A percentile compares a stretch with the other conserved stretches of the same genome.
Conservation (phyloP, 768 basidiomycete genomes). For the Scleroderma bovista region DNA sequence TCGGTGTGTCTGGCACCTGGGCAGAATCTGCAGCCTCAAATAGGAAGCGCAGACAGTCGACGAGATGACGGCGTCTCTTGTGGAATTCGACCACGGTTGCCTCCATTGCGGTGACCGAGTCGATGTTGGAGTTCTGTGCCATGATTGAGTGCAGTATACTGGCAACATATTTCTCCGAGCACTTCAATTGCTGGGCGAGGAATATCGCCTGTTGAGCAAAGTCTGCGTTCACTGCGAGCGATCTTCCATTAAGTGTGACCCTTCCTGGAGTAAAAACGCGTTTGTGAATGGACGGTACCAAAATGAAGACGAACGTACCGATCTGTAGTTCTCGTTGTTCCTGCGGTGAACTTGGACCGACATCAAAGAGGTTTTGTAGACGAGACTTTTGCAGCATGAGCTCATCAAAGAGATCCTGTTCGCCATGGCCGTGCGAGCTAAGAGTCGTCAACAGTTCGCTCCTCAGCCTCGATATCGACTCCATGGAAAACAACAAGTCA, state of each 20-base stretch:
- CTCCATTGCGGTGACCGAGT: slow-evolving; percentile 54
- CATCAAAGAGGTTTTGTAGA: slow-evolving; percentile 59
- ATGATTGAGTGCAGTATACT: slow-evolving; percentile 61
- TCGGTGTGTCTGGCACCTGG: slow-evolving; percentile 37
- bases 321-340: slow-evolving; percentile 72
- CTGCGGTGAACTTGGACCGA: slow-evolving; percentile 52
- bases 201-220: slow-evolving; percentile 75
- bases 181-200: slow-evolving; percentile 73
- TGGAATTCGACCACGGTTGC: slow-evolving; percentile 64
- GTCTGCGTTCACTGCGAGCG: slow-evolving; percentile 71
- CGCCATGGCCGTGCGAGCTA: slow-evolving; percentile 44
- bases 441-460: slow-evolving; percentile 46
- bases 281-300: not conserved
- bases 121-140: slow-evolving; percentile 58
- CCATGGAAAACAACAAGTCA: slow-evolving; percentile 35
- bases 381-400: slow-evolving; percentile 61
- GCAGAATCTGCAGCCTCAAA: slow-evolving; percentile 55
- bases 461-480: slow-evolving; percentile 53
- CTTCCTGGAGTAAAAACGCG: slow-evolving; percentile 47
- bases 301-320: slow-evolving; percentile 29
- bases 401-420: slow-evolving; percentile 73
- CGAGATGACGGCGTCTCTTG: slow-evolving; percentile 59
- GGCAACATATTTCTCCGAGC: slow-evolving; percentile 79
- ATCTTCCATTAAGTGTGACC: slow-evolving; percentile 54
- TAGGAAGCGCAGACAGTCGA: slow-evolving; percentile 65